Base-by-base conservation (phyloP, 2,329 filamentous ascomycete genomes). In the Diaporthe citriasiana region DNA sequence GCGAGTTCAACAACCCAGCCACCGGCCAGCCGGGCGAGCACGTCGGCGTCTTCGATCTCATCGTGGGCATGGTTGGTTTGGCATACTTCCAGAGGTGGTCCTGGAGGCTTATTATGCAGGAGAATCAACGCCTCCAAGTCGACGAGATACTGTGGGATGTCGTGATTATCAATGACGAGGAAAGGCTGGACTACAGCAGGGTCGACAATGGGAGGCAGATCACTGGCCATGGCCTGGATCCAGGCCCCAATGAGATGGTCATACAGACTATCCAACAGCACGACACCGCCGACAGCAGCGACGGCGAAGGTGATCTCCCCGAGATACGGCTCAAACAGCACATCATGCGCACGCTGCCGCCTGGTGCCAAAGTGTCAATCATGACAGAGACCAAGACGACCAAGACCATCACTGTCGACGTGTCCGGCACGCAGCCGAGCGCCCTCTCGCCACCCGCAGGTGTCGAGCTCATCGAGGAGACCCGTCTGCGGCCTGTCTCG, bases 121-220 rank as follows among this genome's bases (percentile, higher is more conserved):
- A 91, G 76, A 81, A 80, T 9, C 82, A 84, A 33, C 83, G 85
- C 1, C 82, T 86, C 10, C 83, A 83, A 15, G 84, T 85, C 25
- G 89, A 92, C 73, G 89, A 92, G 75, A 82, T 90, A 2, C 84
- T 93, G 12, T 93, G 91, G 91, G 91, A 93, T 78, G 88, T 93
- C 4, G 90, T 93, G 10, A 89, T 93, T 0, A 82, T 92, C 22
- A 87, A 89, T 74, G 86, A 91, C 77, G 89, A 89, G 12, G 85
- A 87, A 59, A 86, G 89, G 47, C 87, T 92, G 40, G 90, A 92
- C 1, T 81, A 82, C 60, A 81, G 80, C 3, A 76, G 78, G 6
- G 80, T 83, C 73, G 74, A 76, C 5, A 78, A 79, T 5, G 74
- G 75, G 7, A 68, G 35, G 77, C 71, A 63, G 72, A 15, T 38